These are phyloP conservation scores for Raphanus sativus DNA, from an alignment of 345 rosid species.

Conservation along the genomic window DNA sequence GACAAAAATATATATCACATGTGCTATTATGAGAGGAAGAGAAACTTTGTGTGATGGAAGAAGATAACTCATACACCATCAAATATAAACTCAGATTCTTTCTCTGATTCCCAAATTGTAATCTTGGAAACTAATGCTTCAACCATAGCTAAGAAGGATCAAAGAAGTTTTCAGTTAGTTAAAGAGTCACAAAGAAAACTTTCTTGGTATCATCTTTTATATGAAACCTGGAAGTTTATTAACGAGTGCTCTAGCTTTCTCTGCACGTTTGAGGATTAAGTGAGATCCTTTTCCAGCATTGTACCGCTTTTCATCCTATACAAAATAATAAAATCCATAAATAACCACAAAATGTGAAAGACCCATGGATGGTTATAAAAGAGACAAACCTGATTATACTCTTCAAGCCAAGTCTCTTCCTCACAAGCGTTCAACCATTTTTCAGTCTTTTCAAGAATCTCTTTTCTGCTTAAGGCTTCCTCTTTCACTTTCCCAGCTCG, in stretches of 20 bases:
- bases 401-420: slow-evolving; percentile 98
- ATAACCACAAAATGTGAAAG: slow-evolving; percentile 11
- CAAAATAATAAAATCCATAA: not conserved
- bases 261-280: slow-evolving; percentile 88
- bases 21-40: not conserved
- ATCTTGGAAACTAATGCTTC: slow-evolving; percentile 80
- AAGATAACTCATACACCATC: slow-evolving; percentile 49
- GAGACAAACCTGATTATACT: slow-evolving; percentile 71
- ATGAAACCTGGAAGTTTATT: slow-evolving; percentile 83
- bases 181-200: not conserved
- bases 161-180: not conserved
- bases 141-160: slow-evolving; percentile 57
- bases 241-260: slow-evolving; percentile 87
- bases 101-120: slow-evolving; percentile 81
- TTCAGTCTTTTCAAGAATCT: slow-evolving; percentile 87
- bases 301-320: slow-evolving; percentile 91
- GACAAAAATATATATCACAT: not conserved
- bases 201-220: not conserved
- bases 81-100: too few species aligned
- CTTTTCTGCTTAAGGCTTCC: slow-evolving; percentile 88
- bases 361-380: not conserved
- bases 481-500: slow-evolving; percentile 80
- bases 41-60: not conserved
- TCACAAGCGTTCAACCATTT: slow-evolving; percentile 92
- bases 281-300: slow-evolving; percentile 95